Base-by-base conservation (phyloP, 805 yeast genomes). In the Saccharomyces jurei region DNA sequence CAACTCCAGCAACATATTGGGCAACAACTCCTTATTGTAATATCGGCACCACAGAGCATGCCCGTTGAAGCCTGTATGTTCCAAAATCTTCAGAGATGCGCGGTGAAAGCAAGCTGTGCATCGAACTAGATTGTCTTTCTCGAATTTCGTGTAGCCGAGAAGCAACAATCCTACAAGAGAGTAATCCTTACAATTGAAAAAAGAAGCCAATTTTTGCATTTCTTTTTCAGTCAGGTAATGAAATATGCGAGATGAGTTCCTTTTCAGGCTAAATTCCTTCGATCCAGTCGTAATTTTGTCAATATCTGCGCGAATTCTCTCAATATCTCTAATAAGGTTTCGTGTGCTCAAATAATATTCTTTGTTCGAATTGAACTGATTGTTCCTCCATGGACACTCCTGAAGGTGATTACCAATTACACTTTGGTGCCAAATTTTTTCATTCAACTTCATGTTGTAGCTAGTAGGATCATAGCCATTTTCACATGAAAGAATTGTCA, bases 41-140 rank as follows among this genome's bases (percentile, higher is more conserved):
- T 60, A 62, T 27, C 56, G 57, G 51, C 67, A 61, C 67, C 67
- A 63, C 4, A 30, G 31, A 6, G 58, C 57, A 51, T 63, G 67
- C 25, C 55, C 58, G 48, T 59, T 58, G 29, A 50, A 51, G 10
- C 44, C 46, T 11, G 49, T 48, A 27, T 53, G 50, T 17, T 30
- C 31, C n/a, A 58, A 32, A 10, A 51, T 53, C n/a, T 32, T 41
- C 10, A 48, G 13, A 14, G 57, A 57, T 1, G 58, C 57, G n/a
- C 51, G 56, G 3, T 53, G 55, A 49, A 55, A 58, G 50, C 65
- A 63, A 10, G 58, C 58, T 9, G 56, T 36, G 51, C 64, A 60
- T 41, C 53, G 52, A 6, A 53, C 57, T 6, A 56, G 29, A 8
- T 46, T 53, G 2, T 36, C 26, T 14, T 26, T 32, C 29, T 25